These are phyloP conservation scores for Umbelopsis ramanniana DNA, from an alignment of 192 early-diverging fungal species.

Conservation along the genomic window DNA sequence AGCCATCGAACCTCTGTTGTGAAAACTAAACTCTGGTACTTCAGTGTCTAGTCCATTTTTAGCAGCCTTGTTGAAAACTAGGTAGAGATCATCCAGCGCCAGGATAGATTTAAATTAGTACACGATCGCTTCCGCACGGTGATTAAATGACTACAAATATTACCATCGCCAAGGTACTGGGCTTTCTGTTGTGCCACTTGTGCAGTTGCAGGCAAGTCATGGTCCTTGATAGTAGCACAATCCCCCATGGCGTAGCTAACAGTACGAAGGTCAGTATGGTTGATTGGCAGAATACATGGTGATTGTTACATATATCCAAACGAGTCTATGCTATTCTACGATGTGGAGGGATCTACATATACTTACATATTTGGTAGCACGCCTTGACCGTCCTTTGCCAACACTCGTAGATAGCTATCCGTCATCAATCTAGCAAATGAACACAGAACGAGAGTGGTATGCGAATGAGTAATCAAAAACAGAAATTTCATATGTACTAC, in stretches of 20 bases:
- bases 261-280: conserved; percentile 18
- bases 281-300: too few relatives aligned
- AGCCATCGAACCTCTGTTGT: conserved; percentile 70
- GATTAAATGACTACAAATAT: background rate
- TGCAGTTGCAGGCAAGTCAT: conserved; percentile 80
- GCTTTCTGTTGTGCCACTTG: conserved; percentile 86
- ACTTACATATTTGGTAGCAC: conserved; percentile 15
- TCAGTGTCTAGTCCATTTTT: background rate
- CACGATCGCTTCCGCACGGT: background rate
- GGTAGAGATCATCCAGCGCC: background rate
- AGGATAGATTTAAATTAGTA: background rate
- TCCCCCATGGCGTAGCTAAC: conserved; percentile 83
- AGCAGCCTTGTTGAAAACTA: background rate
- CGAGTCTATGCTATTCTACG: too few relatives aligned
- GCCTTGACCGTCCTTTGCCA: background rate
- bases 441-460: background rate
- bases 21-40: conserved; percentile 37
- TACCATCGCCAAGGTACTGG: conserved; percentile 61
- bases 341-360: background rate
- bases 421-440: background rate
- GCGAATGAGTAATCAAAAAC: background rate
- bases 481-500: background rate
- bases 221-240: conserved; percentile 82
- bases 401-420: background rate
- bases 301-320: background rate